phyloP scores from a whole-genome alignment of 345 rosid genomes.

The Raphanus raphanistrum region DNA sequence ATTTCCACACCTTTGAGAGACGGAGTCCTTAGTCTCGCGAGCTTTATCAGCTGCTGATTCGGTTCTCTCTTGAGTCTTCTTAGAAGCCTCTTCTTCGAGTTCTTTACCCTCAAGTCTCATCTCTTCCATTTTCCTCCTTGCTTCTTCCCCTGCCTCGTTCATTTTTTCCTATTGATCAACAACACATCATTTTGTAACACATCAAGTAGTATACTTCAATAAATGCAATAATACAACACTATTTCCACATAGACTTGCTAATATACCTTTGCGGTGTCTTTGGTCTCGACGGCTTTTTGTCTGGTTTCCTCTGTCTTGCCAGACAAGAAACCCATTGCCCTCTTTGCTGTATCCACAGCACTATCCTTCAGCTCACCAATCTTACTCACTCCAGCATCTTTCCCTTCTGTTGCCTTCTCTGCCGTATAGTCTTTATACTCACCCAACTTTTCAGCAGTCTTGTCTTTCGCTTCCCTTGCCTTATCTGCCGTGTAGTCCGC shows the following conservation, averaged over 20 bases:
- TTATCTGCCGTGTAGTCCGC: slow-evolving; percentile 10
- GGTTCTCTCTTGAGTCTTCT: slow-evolving; percentile 40
- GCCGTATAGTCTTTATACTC: slow-evolving; percentile 20
- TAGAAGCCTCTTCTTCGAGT: slow-evolving; percentile 34
- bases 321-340: slow-evolving; percentile 53
- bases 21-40: slow-evolving; percentile 13
- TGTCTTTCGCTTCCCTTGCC: slow-evolving; percentile 16
- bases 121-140: slow-evolving; percentile 58
- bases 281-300: slow-evolving; percentile 50
- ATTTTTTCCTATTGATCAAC: slow-evolving; percentile 42
- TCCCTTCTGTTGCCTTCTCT: slow-evolving; percentile 40
- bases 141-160: slow-evolving; percentile 52
- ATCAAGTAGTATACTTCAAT: slow-evolving; percentile 19
- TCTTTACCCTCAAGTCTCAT: slow-evolving; percentile 46
- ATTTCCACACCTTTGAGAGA: neutral
- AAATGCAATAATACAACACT: neutral
- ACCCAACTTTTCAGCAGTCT: slow-evolving; percentile 1
- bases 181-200: slow-evolving; percentile 14
- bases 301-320: slow-evolving; percentile 62
- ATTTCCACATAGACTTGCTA: neutral
- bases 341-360: slow-evolving; percentile 58
- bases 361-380: slow-evolving; percentile 48
- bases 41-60: slow-evolving; percentile 44
- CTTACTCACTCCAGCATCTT: slow-evolving; percentile 42
- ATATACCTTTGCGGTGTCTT: slow-evolving; percentile 46